Evolutionary conservation across 2,329 filamentous ascomycete genomes (phyloP).

Genomic region (Fusarium euwallaceae): DNA sequence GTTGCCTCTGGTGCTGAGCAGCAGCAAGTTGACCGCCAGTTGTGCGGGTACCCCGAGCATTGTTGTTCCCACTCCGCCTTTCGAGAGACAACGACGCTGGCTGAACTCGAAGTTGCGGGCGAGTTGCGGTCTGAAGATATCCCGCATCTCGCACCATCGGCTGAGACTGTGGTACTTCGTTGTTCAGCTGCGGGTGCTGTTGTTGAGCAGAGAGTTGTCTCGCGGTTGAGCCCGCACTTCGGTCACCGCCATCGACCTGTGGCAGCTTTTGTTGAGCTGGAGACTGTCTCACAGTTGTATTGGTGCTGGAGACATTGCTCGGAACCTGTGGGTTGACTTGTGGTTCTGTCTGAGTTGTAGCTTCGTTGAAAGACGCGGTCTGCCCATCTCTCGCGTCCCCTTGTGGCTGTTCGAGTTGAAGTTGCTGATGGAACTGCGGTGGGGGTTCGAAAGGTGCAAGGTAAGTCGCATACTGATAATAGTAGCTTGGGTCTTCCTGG

Average conservation of each 20-base stretch:
- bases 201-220: slow-evolving; percentile 1
- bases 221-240: neutral
- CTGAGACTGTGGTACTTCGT: neutral
- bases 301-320: neutral
- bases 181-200: neutral
- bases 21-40: neutral
- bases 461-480: neutral
- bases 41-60: neutral
- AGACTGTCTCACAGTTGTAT: neutral
- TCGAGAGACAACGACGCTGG: neutral
- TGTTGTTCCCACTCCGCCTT: neutral
- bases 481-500: neutral
- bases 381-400: neutral
- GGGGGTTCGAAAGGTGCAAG: neutral
- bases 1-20: neutral
- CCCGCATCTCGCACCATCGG: neutral
- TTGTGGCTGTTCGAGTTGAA: neutral
- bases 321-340: neutral
- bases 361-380: neutral
- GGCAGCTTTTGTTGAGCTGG: neutral
- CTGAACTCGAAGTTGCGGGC: neutral
- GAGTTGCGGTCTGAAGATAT: neutral
- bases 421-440: neutral
- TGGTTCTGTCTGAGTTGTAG: neutral
- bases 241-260: neutral